These are phyloP conservation scores for Ogataea naganishii DNA, from an alignment of 805 yeast species.

Conservation along the genomic window DNA sequence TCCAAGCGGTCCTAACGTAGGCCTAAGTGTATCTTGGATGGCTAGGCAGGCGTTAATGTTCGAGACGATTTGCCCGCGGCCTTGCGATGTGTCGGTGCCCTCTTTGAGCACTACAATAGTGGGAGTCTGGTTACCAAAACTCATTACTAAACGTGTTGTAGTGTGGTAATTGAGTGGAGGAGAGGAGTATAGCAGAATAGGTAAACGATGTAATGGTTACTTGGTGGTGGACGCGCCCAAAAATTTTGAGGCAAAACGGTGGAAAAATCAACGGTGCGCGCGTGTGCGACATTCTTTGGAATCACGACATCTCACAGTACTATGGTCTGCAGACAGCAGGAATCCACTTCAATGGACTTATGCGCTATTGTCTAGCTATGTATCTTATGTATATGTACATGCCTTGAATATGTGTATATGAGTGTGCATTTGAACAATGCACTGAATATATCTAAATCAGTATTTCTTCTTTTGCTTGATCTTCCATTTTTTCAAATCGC, in stretches of 20 bases:
- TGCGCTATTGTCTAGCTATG: not conserved
- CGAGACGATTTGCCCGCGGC: slow-evolving; percentile 89
- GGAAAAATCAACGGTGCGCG: not conserved
- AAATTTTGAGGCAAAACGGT: not conserved
- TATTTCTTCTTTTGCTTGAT: not conserved
- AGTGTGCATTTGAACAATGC: too few species aligned
- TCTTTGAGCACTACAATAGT: slow-evolving; percentile 97
- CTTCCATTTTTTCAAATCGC: slow-evolving; percentile 33
- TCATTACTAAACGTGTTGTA: slow-evolving; percentile 37
- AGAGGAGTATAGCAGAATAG: too few species aligned
- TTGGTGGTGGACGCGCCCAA: too few species aligned
- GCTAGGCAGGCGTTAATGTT: slow-evolving; percentile 97
- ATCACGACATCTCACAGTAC: too few species aligned
- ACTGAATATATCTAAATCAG: not conserved
- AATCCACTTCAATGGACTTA: too few species aligned
- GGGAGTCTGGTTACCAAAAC: slow-evolving; percentile 88
- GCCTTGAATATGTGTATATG: too few species aligned
- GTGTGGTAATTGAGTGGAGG: slow-evolving; percentile 2
- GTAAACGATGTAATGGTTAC: too few species aligned
- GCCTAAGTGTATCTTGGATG: slow-evolving; percentile 88
- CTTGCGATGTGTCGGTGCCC: slow-evolving; percentile 97
- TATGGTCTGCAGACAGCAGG: too few species aligned
- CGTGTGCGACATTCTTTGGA: too few species aligned
- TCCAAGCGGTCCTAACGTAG: slow-evolving; percentile 96
- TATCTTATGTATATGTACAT: not conserved